Conservation (phyloP, 1,139 yeast genomes). For the Yamadazyma sp. region DNA sequence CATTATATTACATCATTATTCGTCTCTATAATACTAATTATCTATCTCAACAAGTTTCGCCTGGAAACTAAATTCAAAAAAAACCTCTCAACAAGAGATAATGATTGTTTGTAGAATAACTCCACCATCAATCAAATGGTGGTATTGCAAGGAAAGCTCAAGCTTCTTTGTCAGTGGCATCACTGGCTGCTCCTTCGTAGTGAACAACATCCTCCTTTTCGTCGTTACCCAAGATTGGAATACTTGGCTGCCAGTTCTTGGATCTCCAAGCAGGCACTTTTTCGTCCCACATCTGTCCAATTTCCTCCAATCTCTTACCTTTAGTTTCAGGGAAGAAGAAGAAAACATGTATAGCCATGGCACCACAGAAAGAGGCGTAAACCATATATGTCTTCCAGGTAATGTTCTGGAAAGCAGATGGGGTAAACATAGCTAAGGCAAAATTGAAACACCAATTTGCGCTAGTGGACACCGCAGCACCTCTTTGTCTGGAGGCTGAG, state of each 20-base stretch:
- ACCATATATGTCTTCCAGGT: constrained; percentile 46
- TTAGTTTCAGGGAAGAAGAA: constrained; percentile 63
- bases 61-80: constrained; percentile 11
- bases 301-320: constrained; percentile 59
- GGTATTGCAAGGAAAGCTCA: constrained; percentile 1
- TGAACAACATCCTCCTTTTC: constrained; percentile 14
- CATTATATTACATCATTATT: constrained; percentile 6
- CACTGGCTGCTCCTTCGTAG: constrained; percentile 13
- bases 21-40: constrained; percentile 12
- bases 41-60: constrained; percentile 14
- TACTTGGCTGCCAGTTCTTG: constrained; percentile 10
- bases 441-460: constrained; percentile 50
- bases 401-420: constrained; percentile 27
- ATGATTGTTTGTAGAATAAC: constrained; percentile 3
- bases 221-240: constrained; percentile 10
- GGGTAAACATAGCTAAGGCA: constrained; percentile 47
- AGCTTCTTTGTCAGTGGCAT: constrained; percentile 7
- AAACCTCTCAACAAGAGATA: constrained; percentile 15
- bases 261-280: constrained; percentile 59
- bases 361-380: constrained; percentile 45
- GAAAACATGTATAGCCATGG: constrained; percentile 57
- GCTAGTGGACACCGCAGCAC: constrained; percentile 47
- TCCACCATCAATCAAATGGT: no score
- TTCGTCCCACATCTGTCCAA: constrained; percentile 58
- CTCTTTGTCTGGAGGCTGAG: constrained; percentile 51